Base-by-base conservation (phyloP, 129 eudicot species). In the Artemisia argyi region DNA sequence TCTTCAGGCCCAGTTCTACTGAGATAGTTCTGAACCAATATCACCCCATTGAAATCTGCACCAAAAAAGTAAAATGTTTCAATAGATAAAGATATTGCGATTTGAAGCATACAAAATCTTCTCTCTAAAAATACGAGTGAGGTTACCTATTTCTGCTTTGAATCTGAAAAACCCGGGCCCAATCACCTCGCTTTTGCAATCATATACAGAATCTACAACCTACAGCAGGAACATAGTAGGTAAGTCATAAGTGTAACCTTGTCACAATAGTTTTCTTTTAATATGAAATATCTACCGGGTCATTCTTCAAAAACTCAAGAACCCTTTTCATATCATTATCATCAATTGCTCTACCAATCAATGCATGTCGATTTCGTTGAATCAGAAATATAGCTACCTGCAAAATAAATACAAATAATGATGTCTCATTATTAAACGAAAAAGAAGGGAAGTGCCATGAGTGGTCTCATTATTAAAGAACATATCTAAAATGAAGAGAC, bases 121-220 rank as follows among this genome's bases (percentile, higher is more conserved):
- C 11, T 2, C 24, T 39, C 54, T 11, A 39, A 17, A 11, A 32
- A 18, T 7, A 19, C 16, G 14, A 28, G 35, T 17, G 8, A 47
- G 9, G 22, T 81, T 78, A 91, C 98, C 98, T 83, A 94, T 94
- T 77, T 94, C 98, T 28, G 97, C 98, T 83, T 94, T 94, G 73
- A 94, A 94, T 83, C 98, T 83, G 56, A 94, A 94, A 79, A 88
- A 90, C 32, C 98, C 98, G 71, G 98, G 98, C 65, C 98, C 98
- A 63, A 94, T 94, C 71, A 94, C 98, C 86, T 94, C 98, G 17
- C 98, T 94, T 84, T 94, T 94, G 85, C 96, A 87, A 79, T 94
- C 98, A 88, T 94, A 90, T 39, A 90, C 82, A 77, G 97, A 75
- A 88, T 94, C 98, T 44, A 94, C 98, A 86, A 94, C 98, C 98